Evolutionary conservation across 148 eudicot genomes (phyloP).

Genomic region (Euryodendron excelsum): DNA sequence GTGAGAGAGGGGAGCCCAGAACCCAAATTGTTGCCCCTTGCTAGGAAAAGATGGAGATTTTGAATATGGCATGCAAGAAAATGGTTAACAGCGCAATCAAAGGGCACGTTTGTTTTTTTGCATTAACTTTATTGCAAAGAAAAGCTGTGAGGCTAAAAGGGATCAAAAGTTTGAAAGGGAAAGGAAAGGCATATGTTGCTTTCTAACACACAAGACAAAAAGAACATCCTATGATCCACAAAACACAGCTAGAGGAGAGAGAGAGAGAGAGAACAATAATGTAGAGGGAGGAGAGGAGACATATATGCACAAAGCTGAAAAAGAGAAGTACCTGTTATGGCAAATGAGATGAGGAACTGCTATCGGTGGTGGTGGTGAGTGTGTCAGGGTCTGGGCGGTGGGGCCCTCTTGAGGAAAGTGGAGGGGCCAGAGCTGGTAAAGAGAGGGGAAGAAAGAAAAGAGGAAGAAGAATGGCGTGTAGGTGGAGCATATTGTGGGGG

Average conservation of each 20-base stretch:
- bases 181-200: constrained; percentile 13
- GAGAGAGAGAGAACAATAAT: neutral
- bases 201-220: constrained; percentile 18
- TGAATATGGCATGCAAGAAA: neutral
- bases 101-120: constrained; percentile 12
- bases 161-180: constrained; percentile 9
- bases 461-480: neutral
- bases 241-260: neutral
- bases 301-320: neutral
- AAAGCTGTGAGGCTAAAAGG: constrained; percentile 13
- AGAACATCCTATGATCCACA: neutral
- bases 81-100: constrained; percentile 29
- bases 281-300: neutral
- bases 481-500: no score
- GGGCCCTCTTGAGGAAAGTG: neutral
- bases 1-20: constrained; percentile 3
- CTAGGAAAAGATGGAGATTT: neutral
- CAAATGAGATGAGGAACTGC: neutral
- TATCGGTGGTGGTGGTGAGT: neutral
- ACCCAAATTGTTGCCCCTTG: constrained; percentile 5
- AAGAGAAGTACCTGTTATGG: constrained; percentile 13
- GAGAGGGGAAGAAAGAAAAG: neutral
- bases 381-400: constrained; percentile 3
- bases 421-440: constrained; percentile 2
- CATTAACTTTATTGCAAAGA: constrained; percentile 10